phyloP scores from a whole-genome alignment of 108 stramenopile species.

The Chaetoceros tenuissimus region DNA sequence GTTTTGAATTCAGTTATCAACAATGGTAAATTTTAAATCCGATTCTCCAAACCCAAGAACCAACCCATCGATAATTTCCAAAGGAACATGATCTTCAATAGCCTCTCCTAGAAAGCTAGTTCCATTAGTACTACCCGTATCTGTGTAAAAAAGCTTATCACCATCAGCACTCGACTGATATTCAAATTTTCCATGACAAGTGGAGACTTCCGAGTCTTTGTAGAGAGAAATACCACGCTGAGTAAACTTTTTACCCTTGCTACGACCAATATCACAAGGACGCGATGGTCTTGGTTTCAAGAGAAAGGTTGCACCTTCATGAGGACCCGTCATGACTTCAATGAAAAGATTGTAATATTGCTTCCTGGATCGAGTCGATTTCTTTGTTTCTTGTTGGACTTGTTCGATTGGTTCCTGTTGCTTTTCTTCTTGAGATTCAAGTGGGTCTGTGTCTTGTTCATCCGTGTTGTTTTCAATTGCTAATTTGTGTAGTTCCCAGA shows the following conservation, averaged over 20 bases:
- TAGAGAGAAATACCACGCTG: slow-evolving; percentile 55
- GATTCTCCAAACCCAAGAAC: slow-evolving; percentile 40
- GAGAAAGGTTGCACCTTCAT: slow-evolving; percentile 26
- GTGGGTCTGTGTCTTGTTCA: background rate
- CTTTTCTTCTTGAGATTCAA: background rate
- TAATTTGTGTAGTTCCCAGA: slow-evolving; percentile 36
- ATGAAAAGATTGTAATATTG: slow-evolving; percentile 20
- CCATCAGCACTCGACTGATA: slow-evolving; percentile 11
- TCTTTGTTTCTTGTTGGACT: background rate
- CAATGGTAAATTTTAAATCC: slow-evolving; percentile 20
- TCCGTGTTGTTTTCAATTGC: slow-evolving; percentile 17
- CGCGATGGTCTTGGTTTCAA: slow-evolving; percentile 30
- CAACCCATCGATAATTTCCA: slow-evolving; percentile 35
- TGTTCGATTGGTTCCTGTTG: background rate
- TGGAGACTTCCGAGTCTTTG: slow-evolving; percentile 73
- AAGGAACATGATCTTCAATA: slow-evolving; percentile 28
- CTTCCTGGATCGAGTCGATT: background rate
- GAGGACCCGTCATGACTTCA: slow-evolving; percentile 43
- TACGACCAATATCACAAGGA: slow-evolving; percentile 57
- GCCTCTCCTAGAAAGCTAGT: slow-evolving; percentile 20
- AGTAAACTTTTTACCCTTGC: slow-evolving; percentile 66
- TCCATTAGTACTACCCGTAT: slow-evolving; percentile 82
- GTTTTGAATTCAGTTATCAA: no score
- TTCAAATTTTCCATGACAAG: slow-evolving; percentile 73
- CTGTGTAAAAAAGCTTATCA: slow-evolving; percentile 53